Conservation (phyloP, 202 grass and related monocot species). For the Brachypodium distachyon region DNA sequence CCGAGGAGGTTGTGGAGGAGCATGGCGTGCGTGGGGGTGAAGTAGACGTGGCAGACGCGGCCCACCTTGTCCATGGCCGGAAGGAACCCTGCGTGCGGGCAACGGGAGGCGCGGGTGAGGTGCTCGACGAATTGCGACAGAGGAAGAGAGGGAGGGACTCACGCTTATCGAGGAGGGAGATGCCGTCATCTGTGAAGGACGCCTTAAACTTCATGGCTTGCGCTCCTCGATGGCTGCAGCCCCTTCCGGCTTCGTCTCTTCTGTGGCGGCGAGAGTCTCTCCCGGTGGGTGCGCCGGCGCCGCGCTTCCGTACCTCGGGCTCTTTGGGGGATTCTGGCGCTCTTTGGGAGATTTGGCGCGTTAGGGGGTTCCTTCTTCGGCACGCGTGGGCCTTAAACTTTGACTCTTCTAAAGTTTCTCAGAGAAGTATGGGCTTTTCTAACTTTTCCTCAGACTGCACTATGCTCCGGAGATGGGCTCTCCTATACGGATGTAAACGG, state of each 20-base stretch:
- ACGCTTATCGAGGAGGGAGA: conserved; percentile 90
- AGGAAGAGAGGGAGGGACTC: neutral
- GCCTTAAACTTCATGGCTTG: conserved; percentile 84
- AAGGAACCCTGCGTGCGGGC: conserved; percentile 64
- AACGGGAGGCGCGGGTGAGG: neutral
- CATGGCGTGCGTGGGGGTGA: conserved; percentile 76
- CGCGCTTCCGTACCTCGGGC: neutral
- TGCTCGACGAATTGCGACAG: conserved; percentile 47
- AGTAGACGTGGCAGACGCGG: conserved; percentile 71
- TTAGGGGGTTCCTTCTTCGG: neutral
- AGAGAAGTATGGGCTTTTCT: neutral
- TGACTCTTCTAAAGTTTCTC: too few species aligned
- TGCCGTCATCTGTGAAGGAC: conserved; percentile 80
- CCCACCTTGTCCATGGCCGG: conserved; percentile 81
- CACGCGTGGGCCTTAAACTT: neutral
- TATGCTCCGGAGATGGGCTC: neutral
- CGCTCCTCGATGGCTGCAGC: neutral
- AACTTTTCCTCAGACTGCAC: neutral
- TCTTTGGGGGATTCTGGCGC: neutral
- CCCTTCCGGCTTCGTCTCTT: neutral
- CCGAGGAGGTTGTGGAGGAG: conserved; percentile 84
- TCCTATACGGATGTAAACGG: too few species aligned
- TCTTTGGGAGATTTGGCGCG: neutral
- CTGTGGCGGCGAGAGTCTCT: neutral
- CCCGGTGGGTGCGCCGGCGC: neutral